Base-by-base conservation (phyloP, 768 basidiomycete species). In the Steccherinum ochraceum region DNA sequence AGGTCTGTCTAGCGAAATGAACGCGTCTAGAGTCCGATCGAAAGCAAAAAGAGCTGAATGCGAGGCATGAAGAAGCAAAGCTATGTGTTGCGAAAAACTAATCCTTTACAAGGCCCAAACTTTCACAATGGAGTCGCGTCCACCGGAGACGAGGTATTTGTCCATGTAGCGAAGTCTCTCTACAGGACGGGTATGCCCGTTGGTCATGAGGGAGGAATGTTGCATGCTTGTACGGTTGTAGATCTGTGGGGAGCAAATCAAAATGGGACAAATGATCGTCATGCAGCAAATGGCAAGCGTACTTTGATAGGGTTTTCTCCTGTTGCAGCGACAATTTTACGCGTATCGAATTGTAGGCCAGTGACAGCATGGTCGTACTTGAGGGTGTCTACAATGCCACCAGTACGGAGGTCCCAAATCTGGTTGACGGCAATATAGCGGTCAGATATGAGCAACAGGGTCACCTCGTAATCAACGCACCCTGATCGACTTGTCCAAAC, bases 391-490 rank as follows among this genome's bases (percentile, higher is more conserved):
- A 87, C 82, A 30, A 86, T 84, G 21, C 83, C 78, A 10, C 96
- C 95, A 11, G 84, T 91, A 13, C 96, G 84, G 24, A 99, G 79
- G 62, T 99, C 96, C 96, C 96, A 98, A 52, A 96, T 90, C 92
- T 95, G 50, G 41, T 44, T 30, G 44, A 56, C 41, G 42, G 40
- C 13, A 25, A 40, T 20, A 45, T 45, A 10, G 27, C 13, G n/a
- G 44, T 46, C 40, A 45, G 52, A 47, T n/a, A 40, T 18, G 21
- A 44, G 25, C 4, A 3, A 20, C 45, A 45, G 3, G 4, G 12
- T 7, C 11, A 24, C 40, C 25, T 19, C 54, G 12, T 24, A 7
- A 45, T 25, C 12, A 13, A 71, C 84, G 60, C 62, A 94, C 91
- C 63, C 91, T 77, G 49, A 99, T 77, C 3, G 89, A 86, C 70